phyloP scores from a whole-genome alignment of 169 alveolate genomes.

The Eimeria zaria region DNA sequence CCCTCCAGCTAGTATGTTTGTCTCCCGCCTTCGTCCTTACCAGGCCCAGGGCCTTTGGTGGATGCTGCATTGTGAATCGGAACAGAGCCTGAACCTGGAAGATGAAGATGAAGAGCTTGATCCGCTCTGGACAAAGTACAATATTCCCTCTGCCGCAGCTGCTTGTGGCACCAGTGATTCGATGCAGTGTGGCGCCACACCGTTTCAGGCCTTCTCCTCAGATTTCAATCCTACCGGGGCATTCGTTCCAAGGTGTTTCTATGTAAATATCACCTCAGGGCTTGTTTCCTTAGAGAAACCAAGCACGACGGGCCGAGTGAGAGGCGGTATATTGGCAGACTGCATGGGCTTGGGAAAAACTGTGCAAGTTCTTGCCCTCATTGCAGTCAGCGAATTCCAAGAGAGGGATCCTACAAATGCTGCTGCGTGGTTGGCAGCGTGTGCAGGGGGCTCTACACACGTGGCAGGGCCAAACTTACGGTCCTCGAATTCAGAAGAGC shows the following conservation, averaged over 20 bases:
- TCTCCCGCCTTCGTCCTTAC: conserved; percentile 84
- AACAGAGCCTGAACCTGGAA: background rate
- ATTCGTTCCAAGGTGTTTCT: conserved; percentile 31
- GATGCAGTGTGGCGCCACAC: background rate
- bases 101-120: conserved; percentile 54
- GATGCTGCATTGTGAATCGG: conserved; percentile 83
- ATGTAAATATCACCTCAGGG: conserved; percentile 66
- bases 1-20: conserved; percentile 76
- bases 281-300: conserved; percentile 73
- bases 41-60: conserved; percentile 86
- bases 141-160: background rate
- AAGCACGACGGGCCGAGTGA: conserved; percentile 42
- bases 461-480: background rate
- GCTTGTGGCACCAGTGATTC: background rate
- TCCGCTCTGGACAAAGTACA: conserved; percentile 55
- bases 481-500: background rate
- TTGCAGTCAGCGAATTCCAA: conserved; percentile 62
- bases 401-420: conserved; percentile 65
- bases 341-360: conserved; percentile 99
- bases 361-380: conserved; percentile 91
- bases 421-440: conserved; percentile 21
- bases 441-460: background rate
- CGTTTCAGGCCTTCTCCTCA: background rate
- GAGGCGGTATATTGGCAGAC: conserved; percentile 97
- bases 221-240: background rate